These are phyloP conservation scores for Gryganskiella cystojenkinii DNA, from an alignment of 192 early-diverging fungal genomes.

Conservation along the genomic window DNA sequence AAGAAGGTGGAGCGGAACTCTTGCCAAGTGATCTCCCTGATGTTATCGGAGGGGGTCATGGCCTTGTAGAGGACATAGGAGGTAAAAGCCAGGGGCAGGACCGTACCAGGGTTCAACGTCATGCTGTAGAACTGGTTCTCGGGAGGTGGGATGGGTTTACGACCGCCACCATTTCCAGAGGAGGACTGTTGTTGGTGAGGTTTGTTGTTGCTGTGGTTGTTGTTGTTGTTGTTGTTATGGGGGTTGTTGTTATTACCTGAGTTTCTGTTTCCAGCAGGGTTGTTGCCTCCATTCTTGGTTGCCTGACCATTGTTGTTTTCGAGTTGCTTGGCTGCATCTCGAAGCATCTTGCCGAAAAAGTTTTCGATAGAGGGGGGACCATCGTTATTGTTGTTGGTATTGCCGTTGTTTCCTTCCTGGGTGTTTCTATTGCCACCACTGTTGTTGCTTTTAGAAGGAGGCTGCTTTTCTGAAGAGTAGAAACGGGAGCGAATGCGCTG, in stretches of 20 bases:
- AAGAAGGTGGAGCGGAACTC: conserved; percentile 91
- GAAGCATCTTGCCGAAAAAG: conserved; percentile 68
- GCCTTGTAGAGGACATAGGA: conserved; percentile 64
- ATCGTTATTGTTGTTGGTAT: conserved; percentile 29
- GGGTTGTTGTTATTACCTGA: conserved; percentile 15
- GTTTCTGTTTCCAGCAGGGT: conserved; percentile 38
- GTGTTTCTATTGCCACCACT: conserved; percentile 21
- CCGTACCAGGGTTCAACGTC: conserved; percentile 55
- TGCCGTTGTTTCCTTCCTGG: conserved; percentile 34
- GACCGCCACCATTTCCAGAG: conserved; percentile 9
- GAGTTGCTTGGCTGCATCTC: conserved; percentile 33
- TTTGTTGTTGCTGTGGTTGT: conserved; percentile 29
- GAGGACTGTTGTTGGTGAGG: conserved; percentile 19
- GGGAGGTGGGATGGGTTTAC: conserved; percentile 52
- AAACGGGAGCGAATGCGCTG: conserved; percentile 25
- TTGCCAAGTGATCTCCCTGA: conserved; percentile 91
- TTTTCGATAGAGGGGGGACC: conserved; percentile 79
- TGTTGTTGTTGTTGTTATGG: conserved; percentile 25
- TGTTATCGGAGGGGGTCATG: conserved; percentile 55
- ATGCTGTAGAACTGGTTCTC: conserved; percentile 48
- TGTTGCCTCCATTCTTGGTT: conserved; percentile 25
- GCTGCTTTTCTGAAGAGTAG: conserved; percentile 37
- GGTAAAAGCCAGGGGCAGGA: conserved; percentile 56
- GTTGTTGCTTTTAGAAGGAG: conserved; percentile 17
- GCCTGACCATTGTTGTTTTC: conserved; percentile 41